Base-by-base conservation (phyloP, 2,329 filamentous ascomycete genomes). In the Grosmannia clavigera region DNA sequence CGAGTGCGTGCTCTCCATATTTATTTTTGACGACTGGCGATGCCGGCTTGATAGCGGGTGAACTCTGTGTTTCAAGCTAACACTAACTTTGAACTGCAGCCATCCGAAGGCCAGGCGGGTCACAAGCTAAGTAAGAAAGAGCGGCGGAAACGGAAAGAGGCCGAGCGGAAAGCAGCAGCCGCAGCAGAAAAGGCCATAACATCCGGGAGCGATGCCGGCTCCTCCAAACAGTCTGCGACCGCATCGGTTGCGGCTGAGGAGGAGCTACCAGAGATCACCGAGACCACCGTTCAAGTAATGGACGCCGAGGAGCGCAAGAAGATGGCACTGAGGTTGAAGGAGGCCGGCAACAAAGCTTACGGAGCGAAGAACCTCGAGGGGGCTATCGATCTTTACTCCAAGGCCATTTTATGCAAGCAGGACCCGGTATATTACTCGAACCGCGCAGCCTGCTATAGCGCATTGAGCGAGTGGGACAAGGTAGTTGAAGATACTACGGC, bases 371-470 rank as follows among this genome's bases (percentile, higher is more conserved):
- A 95, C 69, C 96, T 96, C 76, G 87, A 90, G 75, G 85, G 84
- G 68, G 94, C 94, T 66, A 99, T 99, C 70, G 88, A 92, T 5
- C 84, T 99, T 43, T 99, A 99, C 76, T 89, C 89, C 66, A 90
- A 95, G 77, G 94, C 94, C 57, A 95, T 99, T 68, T 78, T 97
- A 58, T 97, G 94, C 86, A 95, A 94, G 77, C 87, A 92, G 61
- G 94, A 99, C 70, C 91, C 94, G 38, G 92, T 99, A 72, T 99
- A 94, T 81, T 99, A 95, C 81, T 97, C 94, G 65, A 99, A 99
- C 81, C 88, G 94, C 68, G 94, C 94, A 61, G 94, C 94, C 59
- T 99, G 94, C 81, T 95, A 91, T 78, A 97, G 96, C 72, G 91
- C 94, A 66, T 84, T 94, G 70, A 85, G 84, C 65, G 82, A 96